Evolutionary conservation across 2,329 filamentous ascomycete species (phyloP).

Genomic region (Achaetomium macrosporum): DNA sequence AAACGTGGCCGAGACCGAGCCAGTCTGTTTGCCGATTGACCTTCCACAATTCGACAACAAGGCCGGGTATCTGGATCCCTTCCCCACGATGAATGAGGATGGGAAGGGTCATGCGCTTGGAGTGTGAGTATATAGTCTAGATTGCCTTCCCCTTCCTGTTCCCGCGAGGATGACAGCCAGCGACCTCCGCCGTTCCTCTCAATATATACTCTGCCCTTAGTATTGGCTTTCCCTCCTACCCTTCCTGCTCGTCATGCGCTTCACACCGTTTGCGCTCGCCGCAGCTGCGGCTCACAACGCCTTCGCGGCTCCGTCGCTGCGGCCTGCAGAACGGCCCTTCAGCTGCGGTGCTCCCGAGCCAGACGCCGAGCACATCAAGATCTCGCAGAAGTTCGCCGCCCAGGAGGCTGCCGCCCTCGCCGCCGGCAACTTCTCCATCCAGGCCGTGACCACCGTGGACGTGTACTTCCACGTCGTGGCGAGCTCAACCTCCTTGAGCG

Average conservation of each 20-base stretch:
- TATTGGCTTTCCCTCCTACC: conserved; percentile 7
- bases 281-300: conserved; percentile 16
- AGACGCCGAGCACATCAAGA: conserved; percentile 22
- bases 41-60: conserved; percentile 13
- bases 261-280: conserved; percentile 15
- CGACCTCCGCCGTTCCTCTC: neutral
- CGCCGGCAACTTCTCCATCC: conserved; percentile 19
- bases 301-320: conserved; percentile 12
- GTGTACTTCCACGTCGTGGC: conserved; percentile 33
- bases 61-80: neutral
- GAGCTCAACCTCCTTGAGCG: conserved; percentile 25
- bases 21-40: neutral
- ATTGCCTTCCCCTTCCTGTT: no score
- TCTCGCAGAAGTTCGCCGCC: conserved; percentile 21
- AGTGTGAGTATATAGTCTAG: neutral
- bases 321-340: conserved; percentile 11
- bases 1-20: neutral
- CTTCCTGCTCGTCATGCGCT: no score
- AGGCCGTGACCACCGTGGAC: conserved; percentile 27
- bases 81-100: neutral
- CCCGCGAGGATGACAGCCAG: no score
- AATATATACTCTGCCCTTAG: neutral
- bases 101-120: neutral
- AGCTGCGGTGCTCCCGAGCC: conserved; percentile 27
- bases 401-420: conserved; percentile 22